These are phyloP conservation scores for Chlamydomonas sphaeroides DNA, from an alignment of 139 green algal species.

Conservation along the genomic window DNA sequence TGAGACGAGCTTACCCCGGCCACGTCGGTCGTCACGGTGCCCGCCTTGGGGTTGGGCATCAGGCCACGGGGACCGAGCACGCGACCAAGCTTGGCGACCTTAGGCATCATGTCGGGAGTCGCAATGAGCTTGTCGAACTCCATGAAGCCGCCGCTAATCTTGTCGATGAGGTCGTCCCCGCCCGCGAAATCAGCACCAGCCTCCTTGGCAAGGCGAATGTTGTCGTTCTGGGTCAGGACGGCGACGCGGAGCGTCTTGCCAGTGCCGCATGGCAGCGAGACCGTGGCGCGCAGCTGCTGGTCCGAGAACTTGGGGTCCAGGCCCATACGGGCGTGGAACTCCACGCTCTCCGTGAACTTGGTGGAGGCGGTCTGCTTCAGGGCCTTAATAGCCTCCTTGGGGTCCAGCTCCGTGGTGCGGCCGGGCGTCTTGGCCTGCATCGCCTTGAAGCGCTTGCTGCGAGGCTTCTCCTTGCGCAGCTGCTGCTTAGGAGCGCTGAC, in stretches of 20 bases:
- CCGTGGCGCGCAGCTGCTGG: conserved; percentile 98
- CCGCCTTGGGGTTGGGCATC: conserved; percentile 99
- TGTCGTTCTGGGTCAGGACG: conserved; percentile 90
- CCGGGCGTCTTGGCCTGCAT: conserved; percentile 59
- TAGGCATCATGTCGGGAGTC: conserved; percentile 99
- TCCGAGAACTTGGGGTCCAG: conserved; percentile 96
- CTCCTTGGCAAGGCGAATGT: conserved; percentile 82
- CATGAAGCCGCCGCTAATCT: conserved; percentile 95
- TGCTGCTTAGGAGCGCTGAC: neutral
- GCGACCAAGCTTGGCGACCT: conserved; percentile 97
- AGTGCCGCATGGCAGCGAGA: conserved; percentile 93
- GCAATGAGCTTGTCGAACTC: conserved; percentile 99
- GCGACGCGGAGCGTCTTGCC: conserved; percentile 95
- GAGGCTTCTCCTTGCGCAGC: conserved; percentile 48
- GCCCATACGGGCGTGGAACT: conserved; percentile 90
- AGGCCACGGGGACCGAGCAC: conserved; percentile 93
- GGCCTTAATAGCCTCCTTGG: conserved; percentile 78
- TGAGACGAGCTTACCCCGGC: conserved; percentile 81
- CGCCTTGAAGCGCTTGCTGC: conserved; percentile 62
- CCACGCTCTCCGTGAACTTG: conserved; percentile 97
- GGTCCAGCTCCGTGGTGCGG: conserved; percentile 60
- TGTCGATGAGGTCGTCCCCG: conserved; percentile 94
- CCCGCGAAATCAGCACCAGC: conserved; percentile 94
- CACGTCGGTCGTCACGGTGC: conserved; percentile 98
- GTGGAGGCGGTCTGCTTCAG: conserved; percentile 76